These are phyloP conservation scores for Plantago coronopus DNA, from an alignment of 305 asterid species.

Conservation along the genomic window DNA sequence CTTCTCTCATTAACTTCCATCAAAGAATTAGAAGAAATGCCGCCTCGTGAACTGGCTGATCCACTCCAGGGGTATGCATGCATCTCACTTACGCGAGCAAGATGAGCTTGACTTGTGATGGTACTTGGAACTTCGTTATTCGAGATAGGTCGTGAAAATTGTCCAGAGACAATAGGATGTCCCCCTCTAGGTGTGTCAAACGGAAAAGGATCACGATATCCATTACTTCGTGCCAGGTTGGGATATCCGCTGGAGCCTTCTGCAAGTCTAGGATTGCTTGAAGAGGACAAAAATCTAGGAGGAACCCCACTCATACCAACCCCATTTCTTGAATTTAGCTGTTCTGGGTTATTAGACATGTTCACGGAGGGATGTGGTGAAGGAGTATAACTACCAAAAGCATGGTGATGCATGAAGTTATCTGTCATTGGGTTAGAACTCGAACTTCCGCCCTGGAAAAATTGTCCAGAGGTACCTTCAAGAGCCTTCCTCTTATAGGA, in stretches of 20 bases:
- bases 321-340: constrained; percentile 28
- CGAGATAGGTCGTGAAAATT: constrained; percentile 26
- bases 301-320: constrained; percentile 25
- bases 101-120: constrained; percentile 28
- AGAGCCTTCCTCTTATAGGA: constrained; percentile 37
- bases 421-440: constrained; percentile 32
- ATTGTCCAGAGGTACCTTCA: constrained; percentile 36
- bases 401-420: constrained; percentile 23
- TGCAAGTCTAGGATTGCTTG: constrained; percentile 26
- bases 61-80: constrained; percentile 37
- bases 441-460: constrained; percentile 33
- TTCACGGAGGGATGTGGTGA: constrained; percentile 28
- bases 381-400: constrained; percentile 27
- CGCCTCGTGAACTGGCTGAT: constrained; percentile 27
- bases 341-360: constrained; percentile 28
- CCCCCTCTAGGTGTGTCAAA: constrained; percentile 31
- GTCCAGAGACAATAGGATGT: constrained; percentile 27
- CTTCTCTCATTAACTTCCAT: constrained; percentile 28
- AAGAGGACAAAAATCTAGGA: constrained; percentile 31
- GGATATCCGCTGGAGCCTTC: constrained; percentile 39
- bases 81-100: constrained; percentile 33
- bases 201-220: constrained; percentile 28
- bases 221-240: constrained; percentile 26
- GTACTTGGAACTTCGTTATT: constrained; percentile 29
- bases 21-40: constrained; percentile 32